phyloP scores from a whole-genome alignment of 495 filamentous ascomycete species.

The Podospora fimiseda region DNA sequence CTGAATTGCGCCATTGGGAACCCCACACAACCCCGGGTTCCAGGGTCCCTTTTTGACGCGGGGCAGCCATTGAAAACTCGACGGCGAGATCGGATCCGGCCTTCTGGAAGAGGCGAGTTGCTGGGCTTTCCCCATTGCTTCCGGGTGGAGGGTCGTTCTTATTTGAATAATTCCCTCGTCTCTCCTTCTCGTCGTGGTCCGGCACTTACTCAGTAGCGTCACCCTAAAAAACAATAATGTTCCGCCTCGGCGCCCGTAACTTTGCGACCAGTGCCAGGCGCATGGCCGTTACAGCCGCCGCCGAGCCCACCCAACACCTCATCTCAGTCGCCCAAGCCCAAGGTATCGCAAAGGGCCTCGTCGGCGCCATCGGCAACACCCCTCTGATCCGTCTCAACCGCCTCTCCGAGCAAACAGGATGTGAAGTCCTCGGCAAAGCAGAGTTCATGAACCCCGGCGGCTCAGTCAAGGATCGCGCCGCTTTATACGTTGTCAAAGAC shows the following conservation, averaged over 20 bases:
- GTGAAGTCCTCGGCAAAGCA: slow-evolving; percentile 91
- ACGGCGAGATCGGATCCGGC: slow-evolving; percentile 3
- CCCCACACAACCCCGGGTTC: slow-evolving; percentile 3
- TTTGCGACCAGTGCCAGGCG: slow-evolving; percentile 44
- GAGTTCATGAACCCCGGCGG: slow-evolving; percentile 99
- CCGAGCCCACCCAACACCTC: slow-evolving; percentile 31
- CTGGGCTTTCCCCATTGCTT: neutral
- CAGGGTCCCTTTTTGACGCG: neutral
- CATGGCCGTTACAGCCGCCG: slow-evolving; percentile 19
- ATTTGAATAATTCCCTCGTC: too few species aligned
- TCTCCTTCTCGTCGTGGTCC: neutral
- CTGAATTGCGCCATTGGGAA: slow-evolving; percentile 19
- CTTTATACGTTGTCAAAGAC: slow-evolving; percentile 87
- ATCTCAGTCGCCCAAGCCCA: slow-evolving; percentile 70
- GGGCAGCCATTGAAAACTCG: neutral
- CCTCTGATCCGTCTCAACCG: slow-evolving; percentile 84
- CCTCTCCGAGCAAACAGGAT: slow-evolving; percentile 86
- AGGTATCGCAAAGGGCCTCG: slow-evolving; percentile 72
- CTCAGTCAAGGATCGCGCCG: slow-evolving; percentile 93
- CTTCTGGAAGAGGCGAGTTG: too few species aligned
- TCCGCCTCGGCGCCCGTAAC: slow-evolving; percentile 45
- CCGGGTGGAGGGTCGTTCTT: neutral
- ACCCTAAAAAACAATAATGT: slow-evolving; percentile 35
- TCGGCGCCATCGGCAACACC: slow-evolving; percentile 94
- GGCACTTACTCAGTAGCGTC: too few species aligned